Base-by-base conservation (phyloP, 164 flowering plant genomes). In the Brasenia schreberi region DNA sequence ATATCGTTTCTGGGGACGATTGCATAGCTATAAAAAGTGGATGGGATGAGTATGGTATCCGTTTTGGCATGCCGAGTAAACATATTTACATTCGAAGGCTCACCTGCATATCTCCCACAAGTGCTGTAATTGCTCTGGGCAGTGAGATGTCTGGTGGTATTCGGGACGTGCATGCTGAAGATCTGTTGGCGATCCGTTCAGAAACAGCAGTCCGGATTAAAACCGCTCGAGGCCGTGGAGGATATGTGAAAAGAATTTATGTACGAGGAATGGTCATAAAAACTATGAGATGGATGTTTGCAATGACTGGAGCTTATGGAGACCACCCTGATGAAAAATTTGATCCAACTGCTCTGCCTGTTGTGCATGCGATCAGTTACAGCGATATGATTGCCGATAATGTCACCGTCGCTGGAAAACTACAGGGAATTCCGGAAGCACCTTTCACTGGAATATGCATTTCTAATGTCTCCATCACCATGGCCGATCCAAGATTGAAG, bases 101-200 rank as follows among this genome's bases (percentile, higher is more conserved):
- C 19, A 85, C 90, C 5, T 92, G 97, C 78, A 77, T 89, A 39
- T 92, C 97, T 18, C 97, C 96, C 0, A 67, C 70, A 67, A 84
- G 89, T 27, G 97, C 96, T 0, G 75, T 74, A 58, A 82, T 92
- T 18, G 97, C 97, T 3, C 75, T 92, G 0, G 97, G 96, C 43
- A 92, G 97, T 56, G 94, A 92, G 66, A 91, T 91, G 97, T 89
- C 96, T 0, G 96, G 96, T 2, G 94, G 97, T 7, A 83, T 91
- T 62, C 67, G 68, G 18, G 87, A 89, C 58, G 82, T 89, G 0
- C 72, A 96, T 42, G 86, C 82, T 0, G 87, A 84, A 59, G 82
- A 85, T 68, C 73, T 92, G 42, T 44, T 65, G 0, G 90, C 90
- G n/a, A 75, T 87, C 62, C 62, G 81, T 60, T 76, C 98, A 0